phyloP scores from a whole-genome alignment of 2,329 filamentous ascomycete genomes.

The Fusarium haematococcum region DNA sequence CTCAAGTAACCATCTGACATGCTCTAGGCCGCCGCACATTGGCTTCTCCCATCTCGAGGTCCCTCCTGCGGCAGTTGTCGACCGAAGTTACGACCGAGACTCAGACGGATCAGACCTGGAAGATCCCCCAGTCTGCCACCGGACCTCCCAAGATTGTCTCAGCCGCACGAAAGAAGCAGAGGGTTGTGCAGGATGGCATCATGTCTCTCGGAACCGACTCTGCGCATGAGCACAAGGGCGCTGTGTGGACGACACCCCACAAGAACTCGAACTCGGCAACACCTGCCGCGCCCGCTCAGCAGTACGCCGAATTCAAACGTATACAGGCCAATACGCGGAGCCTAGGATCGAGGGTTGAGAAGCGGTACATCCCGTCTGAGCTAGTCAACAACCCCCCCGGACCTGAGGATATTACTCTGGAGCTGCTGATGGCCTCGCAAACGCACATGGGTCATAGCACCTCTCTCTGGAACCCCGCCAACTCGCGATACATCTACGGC shows the following conservation, averaged over 20 bases:
- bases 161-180: slow-evolving; percentile 49
- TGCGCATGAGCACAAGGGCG: slow-evolving; percentile 48
- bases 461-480: slow-evolving; percentile 93
- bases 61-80: slow-evolving; percentile 49
- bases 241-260: slow-evolving; percentile 49
- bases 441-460: slow-evolving; percentile 91
- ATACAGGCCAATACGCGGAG: slow-evolving; percentile 57
- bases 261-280: slow-evolving; percentile 50
- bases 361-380: slow-evolving; percentile 73
- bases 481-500: slow-evolving; percentile 94
- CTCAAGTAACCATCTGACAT: slow-evolving; percentile 20
- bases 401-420: slow-evolving; percentile 86
- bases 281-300: slow-evolving; percentile 51
- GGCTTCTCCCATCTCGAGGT: slow-evolving; percentile 56
- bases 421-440: slow-evolving; percentile 89
- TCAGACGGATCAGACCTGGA: slow-evolving; percentile 34
- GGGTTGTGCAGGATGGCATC: slow-evolving; percentile 48
- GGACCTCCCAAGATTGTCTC: slow-evolving; percentile 41
- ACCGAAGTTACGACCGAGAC: slow-evolving; percentile 38
- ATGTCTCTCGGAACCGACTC: slow-evolving; percentile 52
- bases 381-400: slow-evolving; percentile 79
- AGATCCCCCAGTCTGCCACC: slow-evolving; percentile 34
- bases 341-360: slow-evolving; percentile 62
- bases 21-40: slow-evolving; percentile 65
- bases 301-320: slow-evolving; percentile 54